Percentiles rank a stretch among this genome's conserved stretches.
Conservation (phyloP, 2,329 filamentous ascomycete genomes). For the Cadophora gregata region DNA sequence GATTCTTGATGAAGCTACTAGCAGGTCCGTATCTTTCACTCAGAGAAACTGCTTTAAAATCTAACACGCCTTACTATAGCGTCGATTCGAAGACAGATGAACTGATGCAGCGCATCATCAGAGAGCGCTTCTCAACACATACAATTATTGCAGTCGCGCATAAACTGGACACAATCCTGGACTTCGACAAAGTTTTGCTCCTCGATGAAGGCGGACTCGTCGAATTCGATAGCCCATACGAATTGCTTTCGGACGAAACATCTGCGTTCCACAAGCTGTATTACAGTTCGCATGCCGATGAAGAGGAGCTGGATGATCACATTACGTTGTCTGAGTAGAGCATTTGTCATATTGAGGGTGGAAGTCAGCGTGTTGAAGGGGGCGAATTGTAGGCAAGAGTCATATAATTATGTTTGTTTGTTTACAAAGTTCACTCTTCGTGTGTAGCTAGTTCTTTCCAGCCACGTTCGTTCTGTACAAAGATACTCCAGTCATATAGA, state of each 20-base stretch:
- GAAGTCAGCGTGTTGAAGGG: background rate
- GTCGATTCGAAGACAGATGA: conserved; percentile 59
- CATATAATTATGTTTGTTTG: background rate
- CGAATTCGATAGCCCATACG: background rate
- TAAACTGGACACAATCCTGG: conserved; percentile 48
- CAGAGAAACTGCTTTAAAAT: background rate
- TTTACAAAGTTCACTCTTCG: background rate
- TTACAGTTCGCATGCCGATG: background rate
- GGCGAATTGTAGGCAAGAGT: background rate
- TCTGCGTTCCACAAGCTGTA: background rate
- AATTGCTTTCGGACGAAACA: background rate
- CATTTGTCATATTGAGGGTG: background rate
- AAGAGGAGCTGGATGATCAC: background rate
- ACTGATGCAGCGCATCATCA: conserved; percentile 58
- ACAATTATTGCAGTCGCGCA: conserved; percentile 51
- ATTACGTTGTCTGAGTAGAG: background rate
- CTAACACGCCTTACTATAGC: conserved; percentile 2
- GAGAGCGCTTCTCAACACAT: conserved; percentile 54
- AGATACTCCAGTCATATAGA: background rate
- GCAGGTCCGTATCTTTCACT: background rate
- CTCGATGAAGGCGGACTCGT: conserved; percentile 60
- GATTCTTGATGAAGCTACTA: conserved; percentile 45
- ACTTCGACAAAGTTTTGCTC: conserved; percentile 53
- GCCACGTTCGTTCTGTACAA: background rate
- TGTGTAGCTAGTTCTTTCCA: background rate